Conservation (phyloP, 192 early-diverging fungal genomes). For the Coemansia sp. region DNA sequence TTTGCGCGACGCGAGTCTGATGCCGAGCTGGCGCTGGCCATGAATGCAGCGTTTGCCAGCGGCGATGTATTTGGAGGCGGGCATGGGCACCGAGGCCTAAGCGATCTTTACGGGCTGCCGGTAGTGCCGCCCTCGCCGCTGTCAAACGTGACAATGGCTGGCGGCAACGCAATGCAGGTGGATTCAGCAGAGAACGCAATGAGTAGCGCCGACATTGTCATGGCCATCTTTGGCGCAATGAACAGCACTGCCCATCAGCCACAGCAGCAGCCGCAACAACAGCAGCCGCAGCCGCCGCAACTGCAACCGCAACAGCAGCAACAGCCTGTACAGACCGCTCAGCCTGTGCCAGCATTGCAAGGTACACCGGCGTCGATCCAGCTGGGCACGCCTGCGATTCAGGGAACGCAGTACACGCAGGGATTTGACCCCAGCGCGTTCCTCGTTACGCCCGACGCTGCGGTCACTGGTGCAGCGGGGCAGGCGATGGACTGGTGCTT, state of each 20-base stretch:
- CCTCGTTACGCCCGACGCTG: slow-evolving; percentile 5
- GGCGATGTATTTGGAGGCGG: slow-evolving; percentile 42
- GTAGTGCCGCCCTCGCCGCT: slow-evolving; percentile 38
- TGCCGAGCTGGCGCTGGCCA: slow-evolving; percentile 46
- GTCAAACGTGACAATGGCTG: slow-evolving; percentile 29
- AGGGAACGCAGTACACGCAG: slow-evolving; percentile 3
- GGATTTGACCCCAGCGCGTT: slow-evolving; percentile 28
- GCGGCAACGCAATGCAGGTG: background rate
- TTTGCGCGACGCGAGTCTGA: slow-evolving; percentile 45
- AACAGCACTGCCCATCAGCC: slow-evolving; percentile 1
- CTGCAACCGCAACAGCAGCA: background rate
- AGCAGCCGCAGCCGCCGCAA: background rate
- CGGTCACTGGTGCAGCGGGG: background rate
- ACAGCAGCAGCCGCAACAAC: background rate
- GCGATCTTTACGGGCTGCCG: slow-evolving; percentile 23
- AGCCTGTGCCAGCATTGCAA: too few species aligned
- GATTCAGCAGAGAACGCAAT: background rate
- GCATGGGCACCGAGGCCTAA: slow-evolving; percentile 28
- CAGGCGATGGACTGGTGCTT: slow-evolving; percentile 41
- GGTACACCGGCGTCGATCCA: too few species aligned
- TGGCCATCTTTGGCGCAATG: slow-evolving; percentile 48
- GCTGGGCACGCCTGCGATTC: too few species aligned
- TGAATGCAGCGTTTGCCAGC: slow-evolving; percentile 46
- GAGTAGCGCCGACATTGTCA: slow-evolving; percentile 25
- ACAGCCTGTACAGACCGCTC: too few species aligned